phyloP scores from a whole-genome alignment of 1,284 basidiomycete species.

The Malassezia cuniculi region DNA sequence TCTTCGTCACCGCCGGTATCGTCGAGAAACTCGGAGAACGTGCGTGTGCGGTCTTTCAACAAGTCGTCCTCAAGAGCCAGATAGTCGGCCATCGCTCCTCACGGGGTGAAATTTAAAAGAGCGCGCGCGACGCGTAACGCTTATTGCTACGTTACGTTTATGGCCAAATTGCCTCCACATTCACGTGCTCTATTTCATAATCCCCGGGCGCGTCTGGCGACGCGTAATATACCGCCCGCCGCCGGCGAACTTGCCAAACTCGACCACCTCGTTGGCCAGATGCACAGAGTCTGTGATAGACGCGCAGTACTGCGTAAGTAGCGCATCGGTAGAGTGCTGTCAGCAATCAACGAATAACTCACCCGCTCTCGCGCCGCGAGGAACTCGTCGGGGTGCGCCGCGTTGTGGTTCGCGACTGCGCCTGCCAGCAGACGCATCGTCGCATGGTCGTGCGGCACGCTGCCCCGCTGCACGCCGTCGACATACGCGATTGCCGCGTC shows the following conservation, averaged over 20 bases:
- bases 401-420: slow-evolving; percentile 56
- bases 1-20: slow-evolving; percentile 54
- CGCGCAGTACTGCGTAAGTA: slow-evolving; percentile 72
- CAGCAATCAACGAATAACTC: background rate
- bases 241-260: too few relatives aligned
- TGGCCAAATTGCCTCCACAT: too few relatives aligned
- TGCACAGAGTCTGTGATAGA: slow-evolving; percentile 73
- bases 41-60: slow-evolving; percentile 47
- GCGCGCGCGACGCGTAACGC: too few relatives aligned
- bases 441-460: slow-evolving; percentile 48
- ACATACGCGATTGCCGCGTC: slow-evolving; percentile 62
- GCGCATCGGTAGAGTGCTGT: slow-evolving; percentile 84
- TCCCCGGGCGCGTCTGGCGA: too few relatives aligned
- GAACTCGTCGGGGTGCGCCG: background rate
- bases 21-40: slow-evolving; percentile 77
- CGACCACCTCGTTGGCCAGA: slow-evolving; percentile 76
- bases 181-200: too few relatives aligned
- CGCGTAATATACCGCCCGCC: too few relatives aligned
- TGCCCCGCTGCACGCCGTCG: slow-evolving; percentile 1
- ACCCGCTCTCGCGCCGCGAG: background rate
- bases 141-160: too few relatives aligned
- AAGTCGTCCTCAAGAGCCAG: slow-evolving; percentile 36
- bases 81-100: slow-evolving; percentile 45
- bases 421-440: slow-evolving; percentile 70
- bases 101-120: too few relatives aligned